Conservation (phyloP, 2,329 filamentous ascomycete genomes). For the Phialocephala sp. region DNA sequence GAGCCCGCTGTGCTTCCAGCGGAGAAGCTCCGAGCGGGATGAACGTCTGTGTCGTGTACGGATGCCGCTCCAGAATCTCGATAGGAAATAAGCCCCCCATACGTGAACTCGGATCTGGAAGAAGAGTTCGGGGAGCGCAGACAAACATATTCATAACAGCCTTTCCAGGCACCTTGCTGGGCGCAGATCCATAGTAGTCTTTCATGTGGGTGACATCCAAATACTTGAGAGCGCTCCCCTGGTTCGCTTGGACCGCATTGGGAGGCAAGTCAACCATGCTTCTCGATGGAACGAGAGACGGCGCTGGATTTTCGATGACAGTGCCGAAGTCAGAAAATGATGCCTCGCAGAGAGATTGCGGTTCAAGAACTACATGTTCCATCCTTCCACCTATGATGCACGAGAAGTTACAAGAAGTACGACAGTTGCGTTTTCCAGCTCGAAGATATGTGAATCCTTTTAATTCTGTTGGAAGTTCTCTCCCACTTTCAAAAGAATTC, state of each 20-base stretch:
- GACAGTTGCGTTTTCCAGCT: no score
- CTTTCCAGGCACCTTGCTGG: conserved; percentile 60
- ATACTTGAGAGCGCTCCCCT: conserved; percentile 89
- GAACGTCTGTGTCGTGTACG: conserved; percentile 94
- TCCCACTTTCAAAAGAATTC: not conserved
- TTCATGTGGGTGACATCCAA: conserved; percentile 75
- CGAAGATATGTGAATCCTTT: not conserved
- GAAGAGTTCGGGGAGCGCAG: conserved; percentile 44
- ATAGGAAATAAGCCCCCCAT: conserved; percentile 62
- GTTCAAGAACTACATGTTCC: conserved; percentile 50
- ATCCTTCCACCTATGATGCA: not conserved
- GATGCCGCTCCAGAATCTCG: conserved; percentile 83
- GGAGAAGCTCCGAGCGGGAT: conserved; percentile 69
- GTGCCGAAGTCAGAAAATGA: conserved; percentile 83
- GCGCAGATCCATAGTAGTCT: conserved; percentile 72
- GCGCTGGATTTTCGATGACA: conserved; percentile 76
- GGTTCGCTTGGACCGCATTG: conserved; percentile 71
- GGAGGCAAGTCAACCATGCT: conserved; percentile 43
- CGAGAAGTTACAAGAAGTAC: not conserved
- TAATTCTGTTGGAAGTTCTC: not conserved
- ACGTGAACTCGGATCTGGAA: conserved; percentile 39
- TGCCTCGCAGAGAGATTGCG: conserved; percentile 69
- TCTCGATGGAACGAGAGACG: conserved; percentile 56
- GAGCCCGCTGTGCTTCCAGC: conserved; percentile 50
- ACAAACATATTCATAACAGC: conserved; percentile 86